These are phyloP conservation scores for Jacaranda copaia DNA, from an alignment of 257 asterid genomes.

Conservation along the genomic window DNA sequence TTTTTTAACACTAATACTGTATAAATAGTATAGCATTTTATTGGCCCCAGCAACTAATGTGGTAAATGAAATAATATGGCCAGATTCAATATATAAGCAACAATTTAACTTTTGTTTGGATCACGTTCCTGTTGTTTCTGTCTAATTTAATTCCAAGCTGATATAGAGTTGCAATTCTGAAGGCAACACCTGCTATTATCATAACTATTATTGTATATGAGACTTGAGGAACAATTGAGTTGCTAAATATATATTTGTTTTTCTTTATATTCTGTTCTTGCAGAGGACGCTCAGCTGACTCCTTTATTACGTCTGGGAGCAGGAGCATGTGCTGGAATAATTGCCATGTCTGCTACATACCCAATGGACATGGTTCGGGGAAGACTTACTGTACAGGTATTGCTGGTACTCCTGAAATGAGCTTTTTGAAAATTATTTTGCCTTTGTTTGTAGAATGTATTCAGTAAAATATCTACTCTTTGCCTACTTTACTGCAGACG, in stretches of 20 bases:
- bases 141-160: constrained; percentile 13
- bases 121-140: constrained; percentile 11
- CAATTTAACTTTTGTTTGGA: background rate
- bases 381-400: constrained; percentile 94
- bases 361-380: constrained; percentile 99
- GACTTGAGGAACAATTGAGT: constrained; percentile 23
- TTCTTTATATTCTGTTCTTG: constrained; percentile 36
- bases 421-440: constrained; percentile 1
- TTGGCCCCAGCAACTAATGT: constrained; percentile 2
- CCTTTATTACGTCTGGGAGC: constrained; percentile 95
- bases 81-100: constrained; percentile 1
- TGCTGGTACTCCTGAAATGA: constrained; percentile 13
- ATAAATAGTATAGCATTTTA: background rate
- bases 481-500: constrained; percentile 63
- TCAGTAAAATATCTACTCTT: constrained; percentile 4
- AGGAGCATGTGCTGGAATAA: constrained; percentile 99
- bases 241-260: constrained; percentile 16
- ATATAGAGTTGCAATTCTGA: constrained; percentile 19
- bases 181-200: constrained; percentile 6
- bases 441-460: background rate
- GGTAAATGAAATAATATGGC: background rate
- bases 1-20: constrained; percentile 9
- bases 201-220: constrained; percentile 1
- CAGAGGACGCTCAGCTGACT: constrained; percentile 89
- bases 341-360: constrained; percentile 99